Conservation (phyloP, 805 yeast species). For the Metahyphopichia silvanorum region DNA sequence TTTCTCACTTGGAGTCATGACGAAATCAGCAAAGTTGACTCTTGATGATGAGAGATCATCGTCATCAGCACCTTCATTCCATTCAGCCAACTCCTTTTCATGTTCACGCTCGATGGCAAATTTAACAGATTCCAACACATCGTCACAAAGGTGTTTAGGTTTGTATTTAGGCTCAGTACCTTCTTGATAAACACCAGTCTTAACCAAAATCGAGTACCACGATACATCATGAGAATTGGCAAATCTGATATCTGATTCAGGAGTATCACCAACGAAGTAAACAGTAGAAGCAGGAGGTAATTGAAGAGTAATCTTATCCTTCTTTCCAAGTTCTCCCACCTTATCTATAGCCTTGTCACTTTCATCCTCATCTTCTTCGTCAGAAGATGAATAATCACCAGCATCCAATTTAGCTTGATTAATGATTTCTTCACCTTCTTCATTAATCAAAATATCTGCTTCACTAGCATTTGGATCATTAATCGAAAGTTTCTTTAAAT, state of each 20-base stretch:
- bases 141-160: slow-evolving; percentile 70
- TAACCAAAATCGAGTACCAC: slow-evolving; percentile 81
- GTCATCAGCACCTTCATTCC: slow-evolving; percentile 54
- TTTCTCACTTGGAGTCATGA: slow-evolving; percentile 41
- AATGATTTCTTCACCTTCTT: slow-evolving; percentile 43
- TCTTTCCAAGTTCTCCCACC: slow-evolving; percentile 41
- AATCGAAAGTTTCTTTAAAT: slow-evolving; percentile 52
- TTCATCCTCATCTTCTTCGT: slow-evolving; percentile 25
- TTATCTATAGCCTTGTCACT: slow-evolving; percentile 8
- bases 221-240: slow-evolving; percentile 83
- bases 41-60: slow-evolving; percentile 17
- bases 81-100: slow-evolving; percentile 63
- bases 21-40: slow-evolving; percentile 43
- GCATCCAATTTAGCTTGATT: slow-evolving; percentile 41
- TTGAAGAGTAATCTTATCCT: slow-evolving; percentile 45
- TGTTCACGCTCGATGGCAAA: slow-evolving; percentile 84
- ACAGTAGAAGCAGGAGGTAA: slow-evolving; percentile 84
- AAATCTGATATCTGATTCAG: slow-evolving; percentile 83
- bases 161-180: slow-evolving; percentile 76
- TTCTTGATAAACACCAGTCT: slow-evolving; percentile 83
- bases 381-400: slow-evolving; percentile 25
- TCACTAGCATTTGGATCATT: slow-evolving; percentile 41
- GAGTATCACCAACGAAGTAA: slow-evolving; percentile 87
- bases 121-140: slow-evolving; percentile 78
- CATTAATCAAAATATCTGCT: slow-evolving; percentile 41